Base-by-base conservation (phyloP, 2,329 filamentous ascomycete species). In the Colletotrichum destructivum region DNA sequence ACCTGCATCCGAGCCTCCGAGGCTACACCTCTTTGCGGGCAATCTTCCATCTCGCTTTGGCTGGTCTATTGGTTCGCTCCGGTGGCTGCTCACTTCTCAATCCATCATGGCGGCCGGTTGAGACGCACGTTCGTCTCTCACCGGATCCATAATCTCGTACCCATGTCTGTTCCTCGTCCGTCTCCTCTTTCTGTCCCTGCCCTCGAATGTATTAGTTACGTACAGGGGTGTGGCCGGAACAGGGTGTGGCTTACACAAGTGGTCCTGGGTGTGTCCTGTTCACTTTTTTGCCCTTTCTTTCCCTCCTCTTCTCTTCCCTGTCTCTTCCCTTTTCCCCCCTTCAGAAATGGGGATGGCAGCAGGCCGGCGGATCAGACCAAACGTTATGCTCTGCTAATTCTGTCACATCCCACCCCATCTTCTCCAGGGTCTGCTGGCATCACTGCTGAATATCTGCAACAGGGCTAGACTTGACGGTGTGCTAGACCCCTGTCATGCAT, bases 381-480 rank as follows among this genome's bases (percentile, higher is more conserved):
- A 79, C 78, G 73, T 77, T 77, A 78, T 79, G 78, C 78, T 78
- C 78, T 78, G 69, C 76, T 78, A 74, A 75, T 78, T 77, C 77
- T 77, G 77, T 80, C 78, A 76, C 79, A 79, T 78, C 76, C 31
- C 76, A 77, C 75, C 74, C 75, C 78, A 78, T 79, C 76, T 75
- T 78, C 71, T 74, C 76, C 74, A 72, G 76, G 76, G 73, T 70
- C 61, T 66, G 62, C 66, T 70, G 60, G 73, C 66, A 70, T 72
- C 61, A 66, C 55, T 72, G 69, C 66, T 72, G 66, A 72, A 70
- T 70, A 69, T 70, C 78, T 83, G 83, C 81, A 82, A 84, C 82
- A 83, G 78, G 81, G 81, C 82, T 81, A 80, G 78, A 79, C 78
- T 76, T 77, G 77, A 79, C 78, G 77, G 77, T 77, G 77, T 80